Base-by-base conservation (phyloP, 805 yeast species). In the Metschnikowia lunata region DNA sequence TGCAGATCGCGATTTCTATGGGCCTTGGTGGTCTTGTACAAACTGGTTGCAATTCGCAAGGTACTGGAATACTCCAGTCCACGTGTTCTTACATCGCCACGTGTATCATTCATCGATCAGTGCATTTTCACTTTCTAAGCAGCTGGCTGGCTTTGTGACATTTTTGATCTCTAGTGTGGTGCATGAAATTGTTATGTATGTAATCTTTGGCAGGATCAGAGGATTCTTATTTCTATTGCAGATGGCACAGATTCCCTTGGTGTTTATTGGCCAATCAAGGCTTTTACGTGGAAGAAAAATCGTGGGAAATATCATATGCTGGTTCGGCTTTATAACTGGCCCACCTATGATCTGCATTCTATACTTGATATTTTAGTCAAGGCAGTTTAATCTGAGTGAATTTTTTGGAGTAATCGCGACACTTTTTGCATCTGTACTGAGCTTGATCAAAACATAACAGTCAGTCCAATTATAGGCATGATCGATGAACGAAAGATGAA, bases 11-110 rank as follows among this genome's bases (percentile, higher is more conserved):
- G 85, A 85, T 52, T 93, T 93, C 63, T 93, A 95, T 60, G 91
- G 95, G 3, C 86, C 88, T 36, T 95, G 99, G 99, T 93, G 99
- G 99, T 88, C 90, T 55, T 86, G 95, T 49, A 80, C 84, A 14
- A 85, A 88, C 34, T 93, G 97, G 97, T 86, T 86, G 45, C 90
- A 90, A 60, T 93, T 87, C 62, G 84, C 97, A 9, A 74, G 97
- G 51, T 81, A 85, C 49, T 95, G 99, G 99, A 93, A 93, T 61
- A 77, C 79, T 8, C 97, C 98, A 0, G 98, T 93, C 18, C 97
- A 93, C 62, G 78, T 80, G 57, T 93, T 93, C 54, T 68, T 93
- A 47, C 69, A 90, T 36, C 77, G 98, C 52, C 99, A 95, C 60
- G 98, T 93, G 2, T 95, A 93, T 63, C 97, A 90, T 60, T 82